Evolutionary conservation across 2,329 filamentous ascomycete species (phyloP).

Genomic region (Metarhizium robertsii): DNA sequence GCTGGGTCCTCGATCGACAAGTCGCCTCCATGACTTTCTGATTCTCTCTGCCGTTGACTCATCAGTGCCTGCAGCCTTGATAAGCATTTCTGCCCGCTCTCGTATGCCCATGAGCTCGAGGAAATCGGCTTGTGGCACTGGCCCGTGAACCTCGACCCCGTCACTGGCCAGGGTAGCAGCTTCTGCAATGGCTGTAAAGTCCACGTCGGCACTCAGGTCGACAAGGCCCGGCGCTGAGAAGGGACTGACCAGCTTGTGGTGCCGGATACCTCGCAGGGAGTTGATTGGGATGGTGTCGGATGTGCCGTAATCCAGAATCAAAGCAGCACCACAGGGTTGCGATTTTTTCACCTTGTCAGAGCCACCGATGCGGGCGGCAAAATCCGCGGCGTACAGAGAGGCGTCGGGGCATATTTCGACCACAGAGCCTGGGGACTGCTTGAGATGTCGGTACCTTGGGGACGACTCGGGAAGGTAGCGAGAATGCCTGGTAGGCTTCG

Average conservation of each 20-base stretch:
- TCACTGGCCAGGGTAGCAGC: slow-evolving; percentile 65
- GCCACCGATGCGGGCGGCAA: slow-evolving; percentile 78
- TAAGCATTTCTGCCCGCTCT: slow-evolving; percentile 62
- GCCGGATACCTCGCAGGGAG: slow-evolving; percentile 79
- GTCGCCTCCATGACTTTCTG: slow-evolving; percentile 65
- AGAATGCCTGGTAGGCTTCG: slow-evolving; percentile 69
- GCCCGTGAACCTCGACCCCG: slow-evolving; percentile 85
- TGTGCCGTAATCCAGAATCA: slow-evolving; percentile 95
- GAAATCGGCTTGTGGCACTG: slow-evolving; percentile 77
- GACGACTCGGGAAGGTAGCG: slow-evolving; percentile 78
- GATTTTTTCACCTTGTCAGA: slow-evolving; percentile 43
- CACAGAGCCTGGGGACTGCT: slow-evolving; percentile 55
- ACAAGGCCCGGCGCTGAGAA: slow-evolving; percentile 73
- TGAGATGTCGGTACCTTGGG: slow-evolving; percentile 67
- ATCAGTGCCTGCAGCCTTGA: slow-evolving; percentile 31
- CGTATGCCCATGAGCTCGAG: slow-evolving; percentile 72
- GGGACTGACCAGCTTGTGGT: slow-evolving; percentile 68
- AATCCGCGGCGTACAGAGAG: slow-evolving; percentile 67
- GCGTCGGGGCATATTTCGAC: slow-evolving; percentile 90
- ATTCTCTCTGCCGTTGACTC: slow-evolving; percentile 50
- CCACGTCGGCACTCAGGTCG: slow-evolving; percentile 86
- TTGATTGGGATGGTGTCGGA: slow-evolving; percentile 70
- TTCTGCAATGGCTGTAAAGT: slow-evolving; percentile 82
- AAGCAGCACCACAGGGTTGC: slow-evolving; percentile 67
- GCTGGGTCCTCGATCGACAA: slow-evolving; percentile 72